phyloP scores from a whole-genome alignment of 2,329 filamentous ascomycete genomes.

The Apiospora rasikravindrae region DNA sequence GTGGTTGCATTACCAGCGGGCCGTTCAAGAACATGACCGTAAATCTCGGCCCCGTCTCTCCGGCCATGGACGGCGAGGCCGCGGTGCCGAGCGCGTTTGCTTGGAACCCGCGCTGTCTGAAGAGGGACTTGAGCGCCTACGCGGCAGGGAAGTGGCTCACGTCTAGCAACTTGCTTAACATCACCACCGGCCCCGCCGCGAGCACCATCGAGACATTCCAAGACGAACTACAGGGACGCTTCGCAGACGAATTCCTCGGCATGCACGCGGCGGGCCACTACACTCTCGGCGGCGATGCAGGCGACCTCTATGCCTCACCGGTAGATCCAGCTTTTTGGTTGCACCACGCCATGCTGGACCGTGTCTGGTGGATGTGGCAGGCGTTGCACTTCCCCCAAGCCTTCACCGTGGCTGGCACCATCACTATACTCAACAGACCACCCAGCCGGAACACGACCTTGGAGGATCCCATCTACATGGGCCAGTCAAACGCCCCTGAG shows the following conservation, averaged over 20 bases:
- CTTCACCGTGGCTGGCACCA: conserved; percentile 31
- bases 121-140: conserved; percentile 30
- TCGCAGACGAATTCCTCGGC: conserved; percentile 35
- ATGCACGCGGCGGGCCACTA: conserved; percentile 38
- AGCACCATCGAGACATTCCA: conserved; percentile 34
- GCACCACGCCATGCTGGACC: conserved; percentile 35
- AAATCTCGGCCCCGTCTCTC: conserved; percentile 38
- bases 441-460: conserved; percentile 33
- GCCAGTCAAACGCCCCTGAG: conserved; percentile 23
- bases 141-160: conserved; percentile 30
- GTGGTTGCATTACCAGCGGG: conserved; percentile 54
- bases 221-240: conserved; percentile 38
- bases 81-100: conserved; percentile 21
- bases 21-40: conserved; percentile 43
- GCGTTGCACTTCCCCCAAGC: conserved; percentile 25
- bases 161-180: conserved; percentile 30
- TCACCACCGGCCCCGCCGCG: conserved; percentile 28
- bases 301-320: conserved; percentile 32
- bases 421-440: conserved; percentile 34
- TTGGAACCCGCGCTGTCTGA: conserved; percentile 34
- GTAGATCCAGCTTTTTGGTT: conserved; percentile 35
- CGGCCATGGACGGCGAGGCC: conserved; percentile 27
- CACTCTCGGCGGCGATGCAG: conserved; percentile 34
- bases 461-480: conserved; percentile 32
- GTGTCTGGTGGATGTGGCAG: conserved; percentile 37